Evolutionary conservation across 2,329 filamentous ascomycete genomes (phyloP), one percentile per base, ranked within the genome.

Genomic region (Paraphaeosphaeria minitans): DNA sequence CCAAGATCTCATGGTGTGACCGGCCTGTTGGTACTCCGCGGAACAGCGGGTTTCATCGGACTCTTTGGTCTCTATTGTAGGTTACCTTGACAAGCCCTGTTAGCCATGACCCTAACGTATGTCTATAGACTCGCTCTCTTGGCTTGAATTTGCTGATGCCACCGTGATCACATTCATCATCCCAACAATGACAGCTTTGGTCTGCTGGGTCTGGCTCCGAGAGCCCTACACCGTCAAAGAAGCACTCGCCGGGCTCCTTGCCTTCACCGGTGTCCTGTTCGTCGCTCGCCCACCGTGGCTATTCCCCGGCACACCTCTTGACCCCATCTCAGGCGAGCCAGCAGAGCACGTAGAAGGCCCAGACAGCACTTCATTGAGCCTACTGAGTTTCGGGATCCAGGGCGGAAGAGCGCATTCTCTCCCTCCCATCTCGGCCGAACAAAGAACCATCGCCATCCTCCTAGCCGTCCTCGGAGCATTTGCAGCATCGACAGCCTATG

Each of bases 81-180:
- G 66, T 58, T 14, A 24, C 9, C 7, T 21, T 8, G 9, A 56
- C 16, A 8, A 35, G 19, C 31, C 83, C 83, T 39, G 14, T 27
- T 51, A 5, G 21, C 13, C 6, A 45, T 47, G 27, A 50, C 13
- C 10, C 56, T 63, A 37, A 63, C 21, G 12, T 13, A 2, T 14
- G 14, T 8, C 0, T 10, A 22, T 55, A 82, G 80, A 87, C 68
- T 87, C 85, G 5, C 78, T 90, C 54, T 85, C 90, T 69, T 95
- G 94, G 70, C 84, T 96, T 3, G 89, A 91, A 0, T 82, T 96
- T 2, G 89, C 91, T 13, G 92, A 96, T 71, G 91, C 92, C 1
- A 94, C 91, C 0, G 92, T 96, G 31, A 88, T 96, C 50, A 93
- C 91, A 9, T 97, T 96, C 72, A 82, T 96, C 7, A 85, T 89